Evolutionary conservation across 176 grass and related monocot genomes (phyloP).

Genomic region (Oryza nivara): DNA sequence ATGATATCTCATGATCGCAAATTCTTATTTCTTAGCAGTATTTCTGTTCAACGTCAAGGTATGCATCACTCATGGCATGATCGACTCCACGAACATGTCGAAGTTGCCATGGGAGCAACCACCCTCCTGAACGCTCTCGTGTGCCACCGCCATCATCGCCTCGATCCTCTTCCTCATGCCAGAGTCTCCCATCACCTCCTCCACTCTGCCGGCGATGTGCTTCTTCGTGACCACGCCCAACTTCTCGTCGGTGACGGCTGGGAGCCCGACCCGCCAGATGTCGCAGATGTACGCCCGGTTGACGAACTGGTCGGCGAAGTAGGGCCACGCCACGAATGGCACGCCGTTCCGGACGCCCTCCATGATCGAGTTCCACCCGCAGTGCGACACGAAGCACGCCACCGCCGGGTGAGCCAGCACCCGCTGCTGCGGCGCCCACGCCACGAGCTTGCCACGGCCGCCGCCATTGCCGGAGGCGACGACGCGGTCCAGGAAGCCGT

Average conservation of each 20-base stretch:
- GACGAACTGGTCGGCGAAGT: conserved; percentile 46
- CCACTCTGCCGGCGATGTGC: conserved; percentile 1
- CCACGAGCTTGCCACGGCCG: neutral
- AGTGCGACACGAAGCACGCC: conserved; percentile 58
- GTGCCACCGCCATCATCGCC: conserved; percentile 6
- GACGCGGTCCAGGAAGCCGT: neutral
- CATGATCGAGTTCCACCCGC: conserved; percentile 63
- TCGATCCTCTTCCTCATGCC: conserved; percentile 26
- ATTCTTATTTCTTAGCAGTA: too few species aligned
- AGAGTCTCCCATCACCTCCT: neutral
- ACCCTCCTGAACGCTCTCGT: neutral
- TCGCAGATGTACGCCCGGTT: conserved; percentile 56
- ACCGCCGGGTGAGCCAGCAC: conserved; percentile 39
- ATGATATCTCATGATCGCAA: too few species aligned
- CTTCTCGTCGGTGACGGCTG: neutral
- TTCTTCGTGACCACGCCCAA: conserved; percentile 18
- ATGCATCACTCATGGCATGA: neutral
- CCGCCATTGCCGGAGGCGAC: neutral
- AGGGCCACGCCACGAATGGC: conserved; percentile 54
- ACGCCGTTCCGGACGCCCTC: conserved; percentile 41
- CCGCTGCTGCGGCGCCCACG: conserved; percentile 49
- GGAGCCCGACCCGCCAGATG: conserved; percentile 45
- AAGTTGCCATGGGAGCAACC: neutral
- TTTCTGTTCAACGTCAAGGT: too few species aligned
- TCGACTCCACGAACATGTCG: neutral